These are phyloP conservation scores for Gossypium stocksii DNA, from an alignment of 345 rosid genomes.

Conservation along the genomic window DNA sequence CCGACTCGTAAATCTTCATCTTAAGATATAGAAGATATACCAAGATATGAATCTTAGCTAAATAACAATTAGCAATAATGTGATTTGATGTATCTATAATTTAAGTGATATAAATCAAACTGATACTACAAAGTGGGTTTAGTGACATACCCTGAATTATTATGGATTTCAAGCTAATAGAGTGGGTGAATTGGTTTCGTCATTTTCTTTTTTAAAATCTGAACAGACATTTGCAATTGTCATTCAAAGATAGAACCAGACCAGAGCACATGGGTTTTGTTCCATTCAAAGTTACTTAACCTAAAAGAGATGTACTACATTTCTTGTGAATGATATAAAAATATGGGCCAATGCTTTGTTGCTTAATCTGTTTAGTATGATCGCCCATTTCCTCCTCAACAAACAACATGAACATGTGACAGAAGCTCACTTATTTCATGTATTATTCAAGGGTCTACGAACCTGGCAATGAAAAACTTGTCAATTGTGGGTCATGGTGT, in stretches of 20 bases:
- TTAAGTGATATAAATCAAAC: not conserved
- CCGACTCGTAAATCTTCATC: not conserved
- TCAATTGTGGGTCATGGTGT: not conserved
- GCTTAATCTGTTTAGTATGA: not conserved
- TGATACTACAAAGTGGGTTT: not conserved
- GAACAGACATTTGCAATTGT: not conserved
- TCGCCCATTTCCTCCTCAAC: not conserved
- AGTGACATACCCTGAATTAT: not conserved
- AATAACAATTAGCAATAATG: not conserved
- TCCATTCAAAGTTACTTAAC: not conserved
- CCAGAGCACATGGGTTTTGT: not conserved
- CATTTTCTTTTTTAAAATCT: not conserved
- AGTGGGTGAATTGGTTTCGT: not conserved
- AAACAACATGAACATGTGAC: slow-evolving; percentile 1
- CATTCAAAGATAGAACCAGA: not conserved
- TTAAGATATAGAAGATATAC: not conserved
- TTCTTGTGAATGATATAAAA: not conserved
- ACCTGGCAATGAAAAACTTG: not conserved
- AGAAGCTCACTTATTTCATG: not conserved
- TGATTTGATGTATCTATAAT: too few species aligned
- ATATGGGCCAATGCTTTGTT: not conserved
- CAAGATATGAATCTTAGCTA: not conserved
- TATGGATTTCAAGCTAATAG: not conserved
- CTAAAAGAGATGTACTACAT: not conserved
- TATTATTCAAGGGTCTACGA: not conserved